Evolutionary conservation across 2,329 filamentous ascomycete genomes (phyloP).

Genomic region (Huntiella savannae): DNA sequence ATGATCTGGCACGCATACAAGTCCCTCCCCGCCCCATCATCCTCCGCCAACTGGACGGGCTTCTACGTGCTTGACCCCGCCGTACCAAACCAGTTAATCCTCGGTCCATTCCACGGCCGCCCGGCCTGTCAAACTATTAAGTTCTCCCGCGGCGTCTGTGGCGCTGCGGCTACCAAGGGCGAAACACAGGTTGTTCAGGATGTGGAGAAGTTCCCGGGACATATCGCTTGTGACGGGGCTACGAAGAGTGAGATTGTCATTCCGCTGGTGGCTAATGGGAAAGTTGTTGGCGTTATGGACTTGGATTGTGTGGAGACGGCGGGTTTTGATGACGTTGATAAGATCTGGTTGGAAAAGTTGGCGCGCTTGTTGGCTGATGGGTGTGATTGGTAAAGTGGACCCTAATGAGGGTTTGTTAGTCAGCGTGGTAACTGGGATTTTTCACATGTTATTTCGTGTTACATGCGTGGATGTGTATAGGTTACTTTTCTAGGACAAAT

Average conservation of each 20-base stretch:
- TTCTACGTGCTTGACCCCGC: slow-evolving; percentile 49
- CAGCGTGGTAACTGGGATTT: too few species aligned
- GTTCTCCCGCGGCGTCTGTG: slow-evolving; percentile 59
- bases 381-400: slow-evolving; percentile 39
- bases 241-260: slow-evolving; percentile 69
- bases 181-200: slow-evolving; percentile 49
- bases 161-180: slow-evolving; percentile 40
- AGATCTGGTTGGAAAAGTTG: slow-evolving; percentile 44
- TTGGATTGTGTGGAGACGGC: slow-evolving; percentile 50
- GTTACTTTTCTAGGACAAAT: too few species aligned
- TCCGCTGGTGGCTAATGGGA: slow-evolving; percentile 35
- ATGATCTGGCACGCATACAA: slow-evolving; percentile 66
- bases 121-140: slow-evolving; percentile 61
- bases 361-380: slow-evolving; percentile 37
- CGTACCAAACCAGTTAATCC: slow-evolving; percentile 36
- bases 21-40: slow-evolving; percentile 46
- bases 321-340: slow-evolving; percentile 54
- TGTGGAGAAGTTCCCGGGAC: slow-evolving; percentile 56
- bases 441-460: too few species aligned
- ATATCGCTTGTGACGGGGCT: slow-evolving; percentile 64
- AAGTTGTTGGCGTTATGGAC: slow-evolving; percentile 58
- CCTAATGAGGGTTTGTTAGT: not conserved
- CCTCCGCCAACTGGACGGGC: slow-evolving; percentile 60
- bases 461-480: too few species aligned
- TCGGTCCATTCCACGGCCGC: slow-evolving; percentile 66